phyloP scores from a whole-genome alignment of 1,284 basidiomycete species.

The Trichosporon ovoides region DNA sequence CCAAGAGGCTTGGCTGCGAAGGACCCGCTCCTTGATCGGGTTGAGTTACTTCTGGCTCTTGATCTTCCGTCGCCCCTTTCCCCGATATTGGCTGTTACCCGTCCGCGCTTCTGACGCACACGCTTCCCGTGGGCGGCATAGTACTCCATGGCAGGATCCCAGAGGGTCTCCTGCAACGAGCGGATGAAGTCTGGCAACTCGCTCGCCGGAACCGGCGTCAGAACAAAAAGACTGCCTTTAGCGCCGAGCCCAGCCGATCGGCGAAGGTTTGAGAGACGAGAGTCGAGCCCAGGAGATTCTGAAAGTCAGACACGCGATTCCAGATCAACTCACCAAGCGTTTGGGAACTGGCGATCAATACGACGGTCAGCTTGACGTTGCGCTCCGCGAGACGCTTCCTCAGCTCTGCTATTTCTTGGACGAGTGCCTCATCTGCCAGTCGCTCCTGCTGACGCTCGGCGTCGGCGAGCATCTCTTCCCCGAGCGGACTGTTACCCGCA shows the following conservation, averaged over 20 bases:
- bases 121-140: slow-evolving; percentile 88
- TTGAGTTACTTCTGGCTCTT: not conserved
- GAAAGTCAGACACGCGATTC: slow-evolving; percentile 3
- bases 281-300: slow-evolving; percentile 80
- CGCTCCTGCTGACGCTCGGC: slow-evolving; percentile 59
- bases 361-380: slow-evolving; percentile 88
- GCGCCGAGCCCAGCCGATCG: slow-evolving; percentile 83
- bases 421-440: slow-evolving; percentile 65
- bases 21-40: slow-evolving; percentile 18
- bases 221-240: slow-evolving; percentile 84
- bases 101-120: slow-evolving; percentile 78
- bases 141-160: slow-evolving; percentile 82
- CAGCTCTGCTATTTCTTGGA: slow-evolving; percentile 68
- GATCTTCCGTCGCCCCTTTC: not conserved
- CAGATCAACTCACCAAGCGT: slow-evolving; percentile 60
- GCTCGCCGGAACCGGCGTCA: slow-evolving; percentile 75
- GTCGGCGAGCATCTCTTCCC: slow-evolving; percentile 20
- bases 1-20: slow-evolving; percentile 57
- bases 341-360: slow-evolving; percentile 78
- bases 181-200: slow-evolving; percentile 78
- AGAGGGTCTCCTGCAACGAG: slow-evolving; percentile 79
- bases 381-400: slow-evolving; percentile 75
- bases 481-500: not conserved
- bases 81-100: slow-evolving; percentile 44
- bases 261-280: slow-evolving; percentile 75